Conservation (phyloP, 441 rosid genomes). For the Monsonia emarginata region DNA sequence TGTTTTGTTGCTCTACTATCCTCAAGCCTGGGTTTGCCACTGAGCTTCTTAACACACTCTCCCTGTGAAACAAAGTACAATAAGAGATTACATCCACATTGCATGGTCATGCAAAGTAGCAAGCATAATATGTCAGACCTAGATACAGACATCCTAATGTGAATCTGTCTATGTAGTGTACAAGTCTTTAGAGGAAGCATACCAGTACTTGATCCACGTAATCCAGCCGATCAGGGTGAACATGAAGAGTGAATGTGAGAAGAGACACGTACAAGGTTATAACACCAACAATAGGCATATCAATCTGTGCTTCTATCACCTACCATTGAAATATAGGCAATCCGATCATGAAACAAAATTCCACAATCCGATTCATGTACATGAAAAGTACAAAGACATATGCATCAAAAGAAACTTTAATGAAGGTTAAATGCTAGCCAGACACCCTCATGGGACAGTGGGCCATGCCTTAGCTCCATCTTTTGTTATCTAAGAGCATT, state of each 20-base stretch:
- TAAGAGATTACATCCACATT: background rate
- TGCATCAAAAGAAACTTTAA: background rate
- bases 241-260: slow-evolving; percentile 55
- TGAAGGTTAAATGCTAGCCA: background rate
- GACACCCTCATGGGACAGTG: background rate
- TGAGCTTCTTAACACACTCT: slow-evolving; percentile 46
- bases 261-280: slow-evolving; percentile 54
- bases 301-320: slow-evolving; percentile 56
- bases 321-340: slow-evolving; percentile 19
- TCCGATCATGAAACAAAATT: slow-evolving; percentile 15
- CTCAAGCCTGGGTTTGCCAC: slow-evolving; percentile 41
- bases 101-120: slow-evolving; percentile 6
- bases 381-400: slow-evolving; percentile 8
- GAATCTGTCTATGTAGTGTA: background rate
- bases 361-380: slow-evolving; percentile 13
- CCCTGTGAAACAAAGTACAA: slow-evolving; percentile 28
- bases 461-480: background rate
- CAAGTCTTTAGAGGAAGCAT: slow-evolving; percentile 24
- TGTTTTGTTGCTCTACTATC: slow-evolving; percentile 52
- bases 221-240: slow-evolving; percentile 63
- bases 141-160: background rate
- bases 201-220: slow-evolving; percentile 68
- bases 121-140: slow-evolving; percentile 6
- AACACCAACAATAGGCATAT: slow-evolving; percentile 60
- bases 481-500: background rate